phyloP scores from a whole-genome alignment of 306 rosid genomes.

The Vigna radiata region DNA sequence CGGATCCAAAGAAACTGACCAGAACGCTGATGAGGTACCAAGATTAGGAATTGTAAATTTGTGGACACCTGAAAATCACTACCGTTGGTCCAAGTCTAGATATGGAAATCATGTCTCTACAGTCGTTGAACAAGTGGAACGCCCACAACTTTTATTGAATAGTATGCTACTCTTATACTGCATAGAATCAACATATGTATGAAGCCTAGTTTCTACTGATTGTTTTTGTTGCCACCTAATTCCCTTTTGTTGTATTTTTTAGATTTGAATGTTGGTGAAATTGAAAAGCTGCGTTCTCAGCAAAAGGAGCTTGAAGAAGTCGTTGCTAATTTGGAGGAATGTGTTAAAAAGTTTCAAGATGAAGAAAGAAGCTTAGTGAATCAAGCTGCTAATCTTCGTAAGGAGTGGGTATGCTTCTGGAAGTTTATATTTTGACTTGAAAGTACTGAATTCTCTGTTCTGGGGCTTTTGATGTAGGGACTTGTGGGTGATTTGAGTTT shows the following conservation, averaged over 20 bases:
- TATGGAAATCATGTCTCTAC: slow-evolving; percentile 84
- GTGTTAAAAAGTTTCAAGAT: slow-evolving; percentile 52
- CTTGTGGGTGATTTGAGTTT: slow-evolving; percentile 13
- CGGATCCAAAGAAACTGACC: slow-evolving; percentile 83
- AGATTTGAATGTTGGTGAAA: slow-evolving; percentile 76
- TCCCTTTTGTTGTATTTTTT: slow-evolving; percentile 37
- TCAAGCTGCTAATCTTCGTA: slow-evolving; percentile 74
- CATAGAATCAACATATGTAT: slow-evolving; percentile 17
- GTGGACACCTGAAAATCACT: slow-evolving; percentile 97
- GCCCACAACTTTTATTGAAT: slow-evolving; percentile 62
- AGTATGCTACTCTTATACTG: slow-evolving; percentile 56
- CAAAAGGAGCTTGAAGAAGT: slow-evolving; percentile 68
- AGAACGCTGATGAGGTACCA: slow-evolving; percentile 69
- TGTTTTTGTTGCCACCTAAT: background rate
- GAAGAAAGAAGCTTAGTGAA: slow-evolving; percentile 61
- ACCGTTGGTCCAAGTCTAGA: slow-evolving; percentile 81
- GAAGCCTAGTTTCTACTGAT: slow-evolving; percentile 16
- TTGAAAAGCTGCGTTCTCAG: slow-evolving; percentile 64
- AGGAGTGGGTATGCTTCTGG: slow-evolving; percentile 64
- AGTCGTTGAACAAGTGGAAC: slow-evolving; percentile 65
- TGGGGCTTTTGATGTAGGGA: background rate
- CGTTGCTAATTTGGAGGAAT: slow-evolving; percentile 59
- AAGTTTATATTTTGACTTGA: background rate
- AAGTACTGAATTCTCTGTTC: background rate
- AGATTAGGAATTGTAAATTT: slow-evolving; percentile 71